Evolutionary conservation across 2,329 filamentous ascomycete genomes (phyloP), one percentile per base, ranked within the genome.

Genomic region (Hawksworthiomyces lignivorus): DNA sequence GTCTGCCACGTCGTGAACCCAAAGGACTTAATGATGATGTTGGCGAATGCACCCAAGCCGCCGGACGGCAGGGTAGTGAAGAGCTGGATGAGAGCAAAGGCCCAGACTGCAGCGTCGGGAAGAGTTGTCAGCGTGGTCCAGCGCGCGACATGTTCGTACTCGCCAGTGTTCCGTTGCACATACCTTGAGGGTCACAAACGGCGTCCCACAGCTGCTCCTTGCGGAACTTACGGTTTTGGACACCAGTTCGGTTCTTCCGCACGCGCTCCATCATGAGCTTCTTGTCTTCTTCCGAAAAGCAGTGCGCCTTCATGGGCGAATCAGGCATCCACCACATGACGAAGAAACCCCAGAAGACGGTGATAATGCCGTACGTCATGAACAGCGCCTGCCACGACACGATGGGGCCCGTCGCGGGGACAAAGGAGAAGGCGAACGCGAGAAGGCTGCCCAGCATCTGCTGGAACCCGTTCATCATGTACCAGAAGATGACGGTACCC

Each of bases 381-480:
- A 84, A 86, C 3, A 85, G 70, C 49, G 75, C 77, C 55, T 85
- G 80, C 80, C 81, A 86, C 14, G 75, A 77, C 53, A 70, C 70
- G 44, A 84, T 64, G 0, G 68, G 63, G 4, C 73, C 71, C 5
- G 52, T 61, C n/a, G n/a, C n/a, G 14, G 61, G 63, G 54, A 79
- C 76, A 4, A 75, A 63, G 3, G 69, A 65, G 50, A 72, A 71
- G 48, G 80, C 80, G 56, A 83, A 84, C 0, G 81, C 81, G 1
- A 86, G 65, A 0, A 86, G 69, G 6, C 82, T 82, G 24, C 82
- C 82, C 7, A 85, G 78, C 38, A 86, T 80, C 54, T 85, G 82
- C 54, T 86, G 82, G 1, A 69, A 71, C 2, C 82, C 82, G 55
- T 86, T 87, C 80, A 85, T 86, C 76, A 84, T 84, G 58, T 83